phyloP scores from a whole-genome alignment of 2,329 filamentous ascomycete species.

The Blastomyces percursus region DNA sequence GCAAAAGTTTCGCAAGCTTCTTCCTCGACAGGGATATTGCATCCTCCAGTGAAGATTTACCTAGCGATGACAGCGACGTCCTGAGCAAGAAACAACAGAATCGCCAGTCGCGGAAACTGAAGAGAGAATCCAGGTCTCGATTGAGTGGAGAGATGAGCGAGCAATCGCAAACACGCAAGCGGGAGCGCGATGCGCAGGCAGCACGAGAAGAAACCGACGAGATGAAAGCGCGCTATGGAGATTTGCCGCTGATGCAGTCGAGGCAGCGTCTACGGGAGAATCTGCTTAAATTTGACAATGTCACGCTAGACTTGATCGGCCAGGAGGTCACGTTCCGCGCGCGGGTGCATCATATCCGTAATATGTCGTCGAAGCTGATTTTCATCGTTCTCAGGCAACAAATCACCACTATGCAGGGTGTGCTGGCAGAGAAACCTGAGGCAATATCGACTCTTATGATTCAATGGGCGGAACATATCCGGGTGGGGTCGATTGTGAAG shows the following conservation, averaged over 20 bases:
- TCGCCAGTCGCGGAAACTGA: conserved; percentile 29
- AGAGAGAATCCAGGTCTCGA: conserved; percentile 25
- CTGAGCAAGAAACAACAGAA: conserved; percentile 39
- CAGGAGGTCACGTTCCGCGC: conserved; percentile 56
- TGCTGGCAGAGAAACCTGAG: conserved; percentile 53
- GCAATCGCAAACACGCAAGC: conserved; percentile 31
- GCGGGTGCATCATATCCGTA: conserved; percentile 66
- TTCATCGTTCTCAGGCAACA: conserved; percentile 82
- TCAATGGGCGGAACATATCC: conserved; percentile 75
- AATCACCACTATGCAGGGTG: conserved; percentile 71
- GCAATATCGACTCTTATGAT: conserved; percentile 63
- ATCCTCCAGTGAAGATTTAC: conserved; percentile 35
- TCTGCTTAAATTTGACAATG: conserved; percentile 41
- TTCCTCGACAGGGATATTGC: conserved; percentile 32
- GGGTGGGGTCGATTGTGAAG: conserved; percentile 65
- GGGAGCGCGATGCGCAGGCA: conserved; percentile 36
- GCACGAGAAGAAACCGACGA: conserved; percentile 46
- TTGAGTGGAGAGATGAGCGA: conserved; percentile 30
- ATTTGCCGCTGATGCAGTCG: conserved; percentile 48
- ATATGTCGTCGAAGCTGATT: conserved; percentile 69
- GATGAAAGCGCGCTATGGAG: conserved; percentile 49
- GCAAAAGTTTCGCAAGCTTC: conserved; percentile 32
- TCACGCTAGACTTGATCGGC: conserved; percentile 45
- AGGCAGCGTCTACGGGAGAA: conserved; percentile 39
- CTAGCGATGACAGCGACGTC: conserved; percentile 21